A percentile compares a stretch with the other conserved stretches of the same genome.
These are phyloP conservation scores for Raphanus sativus DNA, from an alignment of 345 rosid genomes.

Conservation along the genomic window DNA sequence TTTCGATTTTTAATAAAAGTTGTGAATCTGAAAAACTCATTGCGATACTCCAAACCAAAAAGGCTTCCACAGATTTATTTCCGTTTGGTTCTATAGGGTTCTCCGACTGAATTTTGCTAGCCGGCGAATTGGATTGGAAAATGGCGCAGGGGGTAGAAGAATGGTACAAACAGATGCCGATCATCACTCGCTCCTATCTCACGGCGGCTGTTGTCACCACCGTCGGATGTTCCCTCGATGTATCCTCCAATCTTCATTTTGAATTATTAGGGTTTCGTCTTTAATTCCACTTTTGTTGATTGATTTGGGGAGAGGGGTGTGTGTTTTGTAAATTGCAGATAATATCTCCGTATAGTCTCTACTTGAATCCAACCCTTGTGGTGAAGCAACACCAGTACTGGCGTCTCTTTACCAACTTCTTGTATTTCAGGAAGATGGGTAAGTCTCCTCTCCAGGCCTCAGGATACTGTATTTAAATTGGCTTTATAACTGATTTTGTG, in stretches of 20 bases:
- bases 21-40: conserved; percentile 2
- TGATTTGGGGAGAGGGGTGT: background rate
- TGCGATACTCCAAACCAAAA: background rate
- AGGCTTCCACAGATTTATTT: conserved; percentile 7
- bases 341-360: conserved; percentile 79
- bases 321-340: conserved; percentile 52
- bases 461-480: no score
- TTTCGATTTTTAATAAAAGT: background rate
- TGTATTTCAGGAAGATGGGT: conserved; percentile 97
- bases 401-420: conserved; percentile 97
- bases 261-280: background rate
- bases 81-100: background rate
- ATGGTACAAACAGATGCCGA: conserved; percentile 99
- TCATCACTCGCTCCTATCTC: conserved; percentile 94
- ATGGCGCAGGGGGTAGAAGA: conserved; percentile 99
- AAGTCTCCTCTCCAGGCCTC: background rate
- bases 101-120: conserved; percentile 5
- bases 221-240: conserved; percentile 96
- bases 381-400: conserved; percentile 88
- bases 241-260: conserved; percentile 16
- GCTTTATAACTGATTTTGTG: background rate
- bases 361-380: conserved; percentile 80
- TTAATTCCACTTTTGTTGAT: background rate
- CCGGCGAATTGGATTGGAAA: conserved; percentile 3
- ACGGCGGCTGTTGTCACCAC: conserved; percentile 91